These are phyloP conservation scores for Auricularia sp. DNA, from an alignment of 768 basidiomycete species.

Conservation along the genomic window DNA sequence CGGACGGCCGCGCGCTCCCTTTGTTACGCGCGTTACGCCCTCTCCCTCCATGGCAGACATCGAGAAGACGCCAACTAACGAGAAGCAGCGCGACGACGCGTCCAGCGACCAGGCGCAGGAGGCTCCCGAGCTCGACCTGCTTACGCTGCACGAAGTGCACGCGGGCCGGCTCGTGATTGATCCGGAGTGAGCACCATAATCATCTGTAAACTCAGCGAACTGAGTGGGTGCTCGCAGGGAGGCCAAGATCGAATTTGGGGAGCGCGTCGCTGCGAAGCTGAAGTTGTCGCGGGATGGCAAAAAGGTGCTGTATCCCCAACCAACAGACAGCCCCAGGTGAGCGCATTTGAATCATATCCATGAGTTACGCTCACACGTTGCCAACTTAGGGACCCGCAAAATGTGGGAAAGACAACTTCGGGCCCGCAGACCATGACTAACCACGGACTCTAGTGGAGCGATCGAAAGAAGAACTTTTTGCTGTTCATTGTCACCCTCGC, in stretches of 20 bases:
- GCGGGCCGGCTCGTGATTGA: constrained; percentile 56
- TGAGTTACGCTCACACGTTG: constrained; percentile 24
- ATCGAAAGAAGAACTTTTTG: constrained; percentile 42
- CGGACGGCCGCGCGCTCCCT: too few relatives aligned
- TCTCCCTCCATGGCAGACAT: background rate
- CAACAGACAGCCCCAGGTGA: constrained; percentile 30
- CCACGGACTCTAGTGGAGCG: constrained; percentile 35
- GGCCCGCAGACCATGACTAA: background rate
- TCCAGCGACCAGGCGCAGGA: background rate
- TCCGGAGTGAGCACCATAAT: constrained; percentile 35
- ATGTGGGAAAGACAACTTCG: constrained; percentile 24
- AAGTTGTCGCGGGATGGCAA: constrained; percentile 50
- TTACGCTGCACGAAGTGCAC: constrained; percentile 40
- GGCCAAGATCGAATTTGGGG: constrained; percentile 53
- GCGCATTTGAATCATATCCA: background rate
- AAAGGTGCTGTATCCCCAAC: constrained; percentile 62
- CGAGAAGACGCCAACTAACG: background rate
- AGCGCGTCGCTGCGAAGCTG: constrained; percentile 39
- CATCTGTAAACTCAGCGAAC: background rate
- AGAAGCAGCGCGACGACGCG: background rate
- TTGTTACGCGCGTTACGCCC: too few relatives aligned
- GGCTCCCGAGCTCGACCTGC: constrained; percentile 22
- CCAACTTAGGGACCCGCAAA: constrained; percentile 45
- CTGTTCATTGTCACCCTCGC: constrained; percentile 54
- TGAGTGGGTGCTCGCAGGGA: constrained; percentile 30